A percentile compares a stretch with the other conserved stretches of the same genome.
Evolutionary conservation across 257 asterid species (phyloP).

Genomic region (Capsicum baccatum): DNA sequence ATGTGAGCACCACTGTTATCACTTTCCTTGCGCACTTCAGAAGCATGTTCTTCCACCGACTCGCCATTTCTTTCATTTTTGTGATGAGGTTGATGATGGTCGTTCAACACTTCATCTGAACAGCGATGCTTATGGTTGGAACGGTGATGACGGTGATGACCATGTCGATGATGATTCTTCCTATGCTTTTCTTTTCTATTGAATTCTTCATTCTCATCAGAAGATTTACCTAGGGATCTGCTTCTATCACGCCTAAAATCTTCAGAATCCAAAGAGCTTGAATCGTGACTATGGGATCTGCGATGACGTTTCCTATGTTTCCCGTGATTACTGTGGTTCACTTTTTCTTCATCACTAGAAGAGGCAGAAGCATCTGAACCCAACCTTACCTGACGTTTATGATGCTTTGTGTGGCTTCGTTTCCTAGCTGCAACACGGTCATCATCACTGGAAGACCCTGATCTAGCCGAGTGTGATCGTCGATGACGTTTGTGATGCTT

Average conservation of each 20-base stretch:
- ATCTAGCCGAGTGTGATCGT: constrained; percentile 41
- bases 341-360: constrained; percentile 52
- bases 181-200: constrained; percentile 40
- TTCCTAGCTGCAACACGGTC: constrained; percentile 43
- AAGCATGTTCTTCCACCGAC: background rate
- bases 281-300: constrained; percentile 46
- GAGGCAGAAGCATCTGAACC: constrained; percentile 45
- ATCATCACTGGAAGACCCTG: constrained; percentile 50
- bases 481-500: constrained; percentile 48
- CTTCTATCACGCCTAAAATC: constrained; percentile 44
- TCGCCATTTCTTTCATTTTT: background rate
- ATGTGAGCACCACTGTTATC: background rate
- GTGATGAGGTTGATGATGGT: constrained; percentile 5
- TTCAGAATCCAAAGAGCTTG: constrained; percentile 55
- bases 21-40: background rate
- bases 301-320: constrained; percentile 49
- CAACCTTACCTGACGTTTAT: constrained; percentile 45
- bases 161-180: constrained; percentile 40
- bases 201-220: constrained; percentile 50
- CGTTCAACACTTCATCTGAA: constrained; percentile 16
- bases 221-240: constrained; percentile 49
- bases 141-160: constrained; percentile 40
- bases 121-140: constrained; percentile 32
- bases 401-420: constrained; percentile 49
- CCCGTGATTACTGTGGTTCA: constrained; percentile 38